These are phyloP conservation scores for California macrophylla DNA, from an alignment of 441 rosid genomes.

Conservation along the genomic window DNA sequence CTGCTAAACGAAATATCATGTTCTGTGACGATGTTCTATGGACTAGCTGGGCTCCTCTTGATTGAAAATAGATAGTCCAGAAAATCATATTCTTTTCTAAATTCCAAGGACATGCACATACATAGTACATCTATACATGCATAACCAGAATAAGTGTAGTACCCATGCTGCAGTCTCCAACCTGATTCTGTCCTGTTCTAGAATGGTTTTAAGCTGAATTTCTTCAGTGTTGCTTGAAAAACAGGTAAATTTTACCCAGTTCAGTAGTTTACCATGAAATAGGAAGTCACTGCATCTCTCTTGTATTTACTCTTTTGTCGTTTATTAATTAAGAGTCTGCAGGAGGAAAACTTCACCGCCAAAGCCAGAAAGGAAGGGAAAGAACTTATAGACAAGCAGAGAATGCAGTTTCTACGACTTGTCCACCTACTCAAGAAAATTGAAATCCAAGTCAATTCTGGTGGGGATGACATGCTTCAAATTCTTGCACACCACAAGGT, in stretches of 20 bases:
- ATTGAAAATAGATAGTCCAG: neutral
- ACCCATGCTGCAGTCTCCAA: neutral
- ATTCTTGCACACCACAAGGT: slow-evolving; percentile 29
- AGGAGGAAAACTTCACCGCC: slow-evolving; percentile 36
- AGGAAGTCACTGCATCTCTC: neutral
- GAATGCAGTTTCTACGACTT: slow-evolving; percentile 34
- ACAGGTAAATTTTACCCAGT: neutral
- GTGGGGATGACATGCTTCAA: slow-evolving; percentile 30
- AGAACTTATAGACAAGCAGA: slow-evolving; percentile 38
- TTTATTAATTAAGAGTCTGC: slow-evolving; percentile 14
- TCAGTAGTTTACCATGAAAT: neutral
- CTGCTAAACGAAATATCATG: neutral
- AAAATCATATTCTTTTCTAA: neutral
- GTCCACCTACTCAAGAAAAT: slow-evolving; percentile 37
- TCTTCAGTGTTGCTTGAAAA: neutral
- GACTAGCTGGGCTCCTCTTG: neutral
- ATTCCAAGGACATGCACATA: neutral
- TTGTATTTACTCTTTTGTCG: neutral
- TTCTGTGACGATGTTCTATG: neutral
- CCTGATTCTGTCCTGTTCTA: neutral
- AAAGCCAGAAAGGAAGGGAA: slow-evolving; percentile 31
- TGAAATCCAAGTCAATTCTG: slow-evolving; percentile 40
- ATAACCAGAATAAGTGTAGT: neutral
- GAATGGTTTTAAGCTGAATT: neutral
- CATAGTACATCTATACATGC: neutral